phyloP scores from a whole-genome alignment of 169 alveolate genomes.

The Ichthyophthirius multifiliis region DNA sequence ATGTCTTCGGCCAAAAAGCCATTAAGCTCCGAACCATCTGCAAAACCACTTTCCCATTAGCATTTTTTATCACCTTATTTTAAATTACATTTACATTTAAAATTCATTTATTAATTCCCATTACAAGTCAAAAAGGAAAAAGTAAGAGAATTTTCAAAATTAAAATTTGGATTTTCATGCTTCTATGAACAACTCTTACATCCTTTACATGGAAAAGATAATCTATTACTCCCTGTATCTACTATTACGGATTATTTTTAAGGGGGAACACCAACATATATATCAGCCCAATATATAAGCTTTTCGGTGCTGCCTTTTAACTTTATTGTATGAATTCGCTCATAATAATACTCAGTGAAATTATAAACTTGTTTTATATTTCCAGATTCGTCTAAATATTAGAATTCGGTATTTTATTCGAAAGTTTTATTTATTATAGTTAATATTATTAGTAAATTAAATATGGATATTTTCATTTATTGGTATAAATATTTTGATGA shows the following conservation, averaged over 20 bases:
- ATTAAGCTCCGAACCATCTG: conserved; percentile 6
- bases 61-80: not conserved
- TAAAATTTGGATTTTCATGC: not conserved
- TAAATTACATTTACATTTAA: not conserved
- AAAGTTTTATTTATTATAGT: no score
- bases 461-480: no score
- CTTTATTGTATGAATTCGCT: conserved; percentile 6
- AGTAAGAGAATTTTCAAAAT: not conserved
- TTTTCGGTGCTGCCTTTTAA: conserved; percentile 2
- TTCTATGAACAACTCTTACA: not conserved
- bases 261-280: conserved; percentile 14
- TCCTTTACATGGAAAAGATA: not conserved
- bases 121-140: not conserved
- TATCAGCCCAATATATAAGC: not conserved
- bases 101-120: not conserved
- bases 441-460: no score
- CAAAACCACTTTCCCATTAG: not conserved
- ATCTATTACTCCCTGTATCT: conserved; percentile 1
- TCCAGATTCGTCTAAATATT: no score
- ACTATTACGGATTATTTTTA: conserved; percentile 11
- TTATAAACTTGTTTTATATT: no score
- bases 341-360: not conserved
- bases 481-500: no score
- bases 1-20: not conserved
- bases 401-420: no score